Conservation (phyloP, 345 rosid species). For the Brassica cretica region DNA sequence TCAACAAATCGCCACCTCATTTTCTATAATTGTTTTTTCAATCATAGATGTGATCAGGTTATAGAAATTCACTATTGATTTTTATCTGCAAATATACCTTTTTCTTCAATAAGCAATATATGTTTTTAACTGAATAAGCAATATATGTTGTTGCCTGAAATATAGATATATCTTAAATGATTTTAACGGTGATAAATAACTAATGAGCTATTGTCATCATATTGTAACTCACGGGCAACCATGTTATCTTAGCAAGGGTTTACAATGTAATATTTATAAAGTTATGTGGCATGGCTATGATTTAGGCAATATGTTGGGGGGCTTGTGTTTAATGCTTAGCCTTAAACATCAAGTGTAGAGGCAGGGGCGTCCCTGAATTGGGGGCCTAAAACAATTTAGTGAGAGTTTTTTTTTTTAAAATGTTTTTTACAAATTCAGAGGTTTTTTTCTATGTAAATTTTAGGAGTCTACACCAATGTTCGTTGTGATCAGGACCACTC, state of each 20-base stretch:
- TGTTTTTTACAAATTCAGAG: no score
- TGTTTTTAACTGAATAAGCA: neutral
- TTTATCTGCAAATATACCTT: neutral
- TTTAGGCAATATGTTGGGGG: neutral
- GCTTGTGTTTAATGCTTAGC: neutral
- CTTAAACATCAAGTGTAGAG: neutral
- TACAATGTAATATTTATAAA: slow-evolving; percentile 7
- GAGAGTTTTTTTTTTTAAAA: no score
- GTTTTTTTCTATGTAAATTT: no score
- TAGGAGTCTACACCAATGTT: no score
- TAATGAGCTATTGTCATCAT: neutral
- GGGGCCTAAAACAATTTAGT: no score
- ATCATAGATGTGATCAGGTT: neutral
- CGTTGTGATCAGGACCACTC: no score
- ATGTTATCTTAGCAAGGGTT: neutral
- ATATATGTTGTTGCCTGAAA: neutral
- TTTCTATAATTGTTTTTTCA: neutral
- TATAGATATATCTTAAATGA: neutral
- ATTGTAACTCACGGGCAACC: neutral
- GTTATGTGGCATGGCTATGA: neutral
- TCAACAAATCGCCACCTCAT: neutral
- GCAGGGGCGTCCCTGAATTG: no score
- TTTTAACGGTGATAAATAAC: neutral
- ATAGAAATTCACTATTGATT: neutral
- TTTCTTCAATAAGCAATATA: neutral